These are phyloP conservation scores for Castanospermum australe DNA, from an alignment of 306 rosid genomes.

Conservation along the genomic window DNA sequence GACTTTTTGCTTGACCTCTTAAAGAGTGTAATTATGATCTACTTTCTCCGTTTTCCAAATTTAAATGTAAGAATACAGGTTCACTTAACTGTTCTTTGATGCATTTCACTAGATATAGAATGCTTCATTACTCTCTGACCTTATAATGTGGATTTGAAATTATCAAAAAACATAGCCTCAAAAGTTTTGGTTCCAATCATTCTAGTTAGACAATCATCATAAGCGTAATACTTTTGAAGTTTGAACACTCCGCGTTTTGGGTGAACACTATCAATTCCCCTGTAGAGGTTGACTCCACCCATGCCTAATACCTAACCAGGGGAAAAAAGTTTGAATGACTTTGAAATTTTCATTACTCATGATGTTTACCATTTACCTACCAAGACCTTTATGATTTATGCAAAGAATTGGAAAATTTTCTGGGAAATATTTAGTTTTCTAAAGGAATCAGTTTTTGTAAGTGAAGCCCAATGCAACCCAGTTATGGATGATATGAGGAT, in stretches of 20 bases:
- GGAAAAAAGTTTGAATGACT: constrained; percentile 9
- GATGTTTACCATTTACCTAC: constrained; percentile 4
- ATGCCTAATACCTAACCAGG: constrained; percentile 7
- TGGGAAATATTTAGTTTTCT: not conserved
- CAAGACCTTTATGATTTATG: constrained; percentile 17
- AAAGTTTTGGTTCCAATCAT: constrained; percentile 8
- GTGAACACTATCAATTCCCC: constrained; percentile 1
- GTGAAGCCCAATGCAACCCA: constrained; percentile 14
- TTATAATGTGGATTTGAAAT: not conserved
- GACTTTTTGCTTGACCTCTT: not conserved
- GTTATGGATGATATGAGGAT: not conserved
- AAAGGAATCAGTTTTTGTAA: not conserved
- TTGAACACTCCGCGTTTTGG: not conserved
- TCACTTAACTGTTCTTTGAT: too few relatives aligned
- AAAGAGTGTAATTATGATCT: not conserved
- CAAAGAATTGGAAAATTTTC: constrained; percentile 4
- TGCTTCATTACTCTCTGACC: not conserved
- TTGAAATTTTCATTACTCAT: not conserved
- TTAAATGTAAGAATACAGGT: too few relatives aligned
- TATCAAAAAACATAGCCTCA: constrained; percentile 9
- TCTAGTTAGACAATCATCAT: constrained; percentile 9
- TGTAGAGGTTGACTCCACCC: not conserved
- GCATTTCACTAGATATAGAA: not conserved
- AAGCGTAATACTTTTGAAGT: not conserved
- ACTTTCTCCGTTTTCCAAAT: too few relatives aligned